Conservation (phyloP, 106 monocot genomes). For the Dioscorea dumetorum region DNA sequence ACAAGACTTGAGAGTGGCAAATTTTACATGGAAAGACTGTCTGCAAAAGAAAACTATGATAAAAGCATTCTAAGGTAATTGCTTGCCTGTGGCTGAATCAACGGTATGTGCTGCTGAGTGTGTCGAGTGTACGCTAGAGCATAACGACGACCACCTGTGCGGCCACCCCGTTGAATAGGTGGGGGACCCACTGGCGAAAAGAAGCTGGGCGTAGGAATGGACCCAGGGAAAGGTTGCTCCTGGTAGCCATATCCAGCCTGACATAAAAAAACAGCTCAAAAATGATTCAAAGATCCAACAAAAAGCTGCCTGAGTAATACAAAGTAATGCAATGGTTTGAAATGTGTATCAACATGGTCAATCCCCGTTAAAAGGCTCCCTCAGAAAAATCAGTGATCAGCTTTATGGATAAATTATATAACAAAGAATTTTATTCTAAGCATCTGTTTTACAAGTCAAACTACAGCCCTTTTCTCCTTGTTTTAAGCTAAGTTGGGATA, state of each 20-base stretch:
- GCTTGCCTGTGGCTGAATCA: constrained; percentile 71
- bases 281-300: neutral
- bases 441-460: too few relatives aligned
- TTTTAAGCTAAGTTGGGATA: too few relatives aligned
- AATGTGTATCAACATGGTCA: too few relatives aligned
- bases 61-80: neutral
- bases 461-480: too few relatives aligned
- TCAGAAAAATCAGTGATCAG: too few relatives aligned
- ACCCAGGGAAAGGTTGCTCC: constrained; percentile 80
- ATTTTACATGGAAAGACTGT: too few relatives aligned
- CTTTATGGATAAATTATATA: too few relatives aligned
- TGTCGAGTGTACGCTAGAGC: constrained; percentile 54
- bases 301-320: neutral
- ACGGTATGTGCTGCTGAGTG: constrained; percentile 59
- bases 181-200: constrained; percentile 70
- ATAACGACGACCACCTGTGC: constrained; percentile 61
- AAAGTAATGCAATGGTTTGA: neutral
- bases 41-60: too few relatives aligned
- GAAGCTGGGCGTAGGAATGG: constrained; percentile 67
- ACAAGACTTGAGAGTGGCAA: too few relatives aligned
- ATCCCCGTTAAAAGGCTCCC: too few relatives aligned
- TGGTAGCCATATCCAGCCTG: constrained; percentile 91
- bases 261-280: neutral
- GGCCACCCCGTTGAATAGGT: constrained; percentile 65
- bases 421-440: too few relatives aligned